These are phyloP conservation scores for Arthromyces matolae DNA, from an alignment of 768 basidiomycete species.

Conservation along the genomic window DNA sequence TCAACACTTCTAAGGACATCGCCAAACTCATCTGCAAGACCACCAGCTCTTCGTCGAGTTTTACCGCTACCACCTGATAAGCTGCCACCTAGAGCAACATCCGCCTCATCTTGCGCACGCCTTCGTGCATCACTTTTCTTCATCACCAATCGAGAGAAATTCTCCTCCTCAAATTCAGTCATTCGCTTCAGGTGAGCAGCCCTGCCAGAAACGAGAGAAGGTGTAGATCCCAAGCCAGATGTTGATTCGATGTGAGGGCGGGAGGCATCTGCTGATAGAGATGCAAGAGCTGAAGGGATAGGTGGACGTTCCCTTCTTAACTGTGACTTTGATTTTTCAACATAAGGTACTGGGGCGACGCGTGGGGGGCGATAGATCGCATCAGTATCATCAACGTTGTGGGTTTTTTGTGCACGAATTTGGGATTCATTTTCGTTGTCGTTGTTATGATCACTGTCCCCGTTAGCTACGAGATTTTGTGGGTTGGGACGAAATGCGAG, in stretches of 20 bases:
- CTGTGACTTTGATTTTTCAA: constrained; percentile 42
- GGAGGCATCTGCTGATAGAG: constrained; percentile 61
- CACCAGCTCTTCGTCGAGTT: constrained; percentile 57
- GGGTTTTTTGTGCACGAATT: not conserved
- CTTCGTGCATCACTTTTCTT: constrained; percentile 80
- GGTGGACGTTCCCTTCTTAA: constrained; percentile 49
- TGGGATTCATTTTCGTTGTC: constrained; percentile 9
- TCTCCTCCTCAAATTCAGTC: constrained; percentile 90
- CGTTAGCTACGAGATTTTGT: constrained; percentile 54
- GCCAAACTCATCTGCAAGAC: constrained; percentile 80
- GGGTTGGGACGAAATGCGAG: constrained; percentile 92
- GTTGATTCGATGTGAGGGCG: constrained; percentile 70
- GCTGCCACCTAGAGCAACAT: constrained; percentile 80
- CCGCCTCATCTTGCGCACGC: constrained; percentile 77
- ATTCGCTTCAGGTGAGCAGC: constrained; percentile 78
- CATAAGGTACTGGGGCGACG: constrained; percentile 86
- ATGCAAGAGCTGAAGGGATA: constrained; percentile 63
- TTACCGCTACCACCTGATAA: constrained; percentile 40
- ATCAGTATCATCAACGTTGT: constrained; percentile 21
- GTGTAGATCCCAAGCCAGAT: constrained; percentile 64
- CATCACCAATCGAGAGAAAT: constrained; percentile 87
- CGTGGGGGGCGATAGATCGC: constrained; percentile 83
- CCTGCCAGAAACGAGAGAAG: constrained; percentile 57
- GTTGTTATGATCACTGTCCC: constrained; percentile 20
- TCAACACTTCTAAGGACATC: constrained; percentile 69